Evolutionary conservation across 805 yeast genomes (phyloP), one percentile per base, ranked within the genome.

Genomic region (Zygoascus tannicola): DNA sequence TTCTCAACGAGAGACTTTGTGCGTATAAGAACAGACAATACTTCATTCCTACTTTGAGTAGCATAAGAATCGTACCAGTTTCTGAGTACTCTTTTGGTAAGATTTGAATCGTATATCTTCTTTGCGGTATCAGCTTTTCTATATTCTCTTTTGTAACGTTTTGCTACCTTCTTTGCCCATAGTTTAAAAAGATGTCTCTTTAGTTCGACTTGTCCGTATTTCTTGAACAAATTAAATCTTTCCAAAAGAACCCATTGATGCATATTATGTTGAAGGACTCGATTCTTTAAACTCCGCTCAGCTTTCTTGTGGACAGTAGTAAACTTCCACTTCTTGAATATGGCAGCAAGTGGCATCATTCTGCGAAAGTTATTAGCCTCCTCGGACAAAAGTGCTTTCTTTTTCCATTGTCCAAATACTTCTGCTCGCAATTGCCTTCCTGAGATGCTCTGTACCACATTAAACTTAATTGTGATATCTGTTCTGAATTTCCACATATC

Each of bases 291-390:
- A 21, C 26, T 22, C 2, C 21, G 18, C 28, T 45, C 32, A 5
- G 32, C 30, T 5, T 18, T 23, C 4, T 20, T 14, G 14, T 35
- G 40, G 23, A 38, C 23, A 12, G 46, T 18, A 4, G 21, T 28
- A 5, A 44, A 32, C 22, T 40, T 36, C 54, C 55, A 51, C 8
- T 28, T 21, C 38, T 41, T 30, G 21, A 50, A 36, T 3, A 41
- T 35, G n/a, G 42, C 32, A 16, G 38, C 32, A 14, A 20, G 30
- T 4, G 42, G 40, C 49, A 46, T 50, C 38, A 42, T 43, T 5
- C 15, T n/a, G 22, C 48, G 23, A 30, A 51, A 50, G 34, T 50
- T 32, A 12, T 32, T 40, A 4, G 52, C 46, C 39, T 51, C 53
- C 21, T 20, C 21, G 19, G 7, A 8, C 12, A 34, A 35, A 16